phyloP scores from a whole-genome alignment of 495 filamentous ascomycete genomes.

The Rusavskia elegans region DNA sequence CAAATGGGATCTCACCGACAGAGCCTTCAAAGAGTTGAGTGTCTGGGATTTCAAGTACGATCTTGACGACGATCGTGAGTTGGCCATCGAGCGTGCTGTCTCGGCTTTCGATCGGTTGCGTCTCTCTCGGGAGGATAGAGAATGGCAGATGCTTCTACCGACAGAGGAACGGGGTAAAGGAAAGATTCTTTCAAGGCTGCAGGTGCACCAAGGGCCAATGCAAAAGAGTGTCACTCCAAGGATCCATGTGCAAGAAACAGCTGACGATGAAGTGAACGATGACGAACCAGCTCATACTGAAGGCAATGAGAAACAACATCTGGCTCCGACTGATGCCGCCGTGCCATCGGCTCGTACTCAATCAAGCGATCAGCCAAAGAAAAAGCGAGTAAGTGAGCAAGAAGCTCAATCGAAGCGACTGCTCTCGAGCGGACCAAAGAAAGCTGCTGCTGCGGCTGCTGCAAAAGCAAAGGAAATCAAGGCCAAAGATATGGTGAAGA shows the following conservation, averaged over 20 bases:
- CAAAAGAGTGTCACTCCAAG: slow-evolving; percentile 37
- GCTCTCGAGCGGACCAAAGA: slow-evolving; percentile 35
- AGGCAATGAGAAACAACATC: slow-evolving; percentile 21
- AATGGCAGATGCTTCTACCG: slow-evolving; percentile 69
- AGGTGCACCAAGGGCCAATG: slow-evolving; percentile 41
- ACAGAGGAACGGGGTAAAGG: slow-evolving; percentile 65
- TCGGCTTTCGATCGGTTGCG: slow-evolving; percentile 66
- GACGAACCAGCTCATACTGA: slow-evolving; percentile 37
- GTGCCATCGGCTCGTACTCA: slow-evolving; percentile 37
- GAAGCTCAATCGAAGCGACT: slow-evolving; percentile 46
- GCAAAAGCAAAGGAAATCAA: slow-evolving; percentile 25
- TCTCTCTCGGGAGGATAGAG: slow-evolving; percentile 49
- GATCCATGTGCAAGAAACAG: slow-evolving; percentile 39
- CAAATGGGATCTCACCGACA: slow-evolving; percentile 54
- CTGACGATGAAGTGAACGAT: slow-evolving; percentile 24
- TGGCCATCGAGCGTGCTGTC: slow-evolving; percentile 74
- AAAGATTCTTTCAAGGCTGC: slow-evolving; percentile 60
- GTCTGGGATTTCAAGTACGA: slow-evolving; percentile 63
- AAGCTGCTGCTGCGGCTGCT: slow-evolving; percentile 29
- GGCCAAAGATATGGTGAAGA: slow-evolving; percentile 28
- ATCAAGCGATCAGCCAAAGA: slow-evolving; percentile 34
- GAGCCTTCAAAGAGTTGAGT: slow-evolving; percentile 67
- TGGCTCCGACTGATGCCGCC: slow-evolving; percentile 26
- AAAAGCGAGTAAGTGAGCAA: slow-evolving; percentile 45
- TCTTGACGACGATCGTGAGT: slow-evolving; percentile 49